phyloP scores from a whole-genome alignment of 495 filamentous ascomycete genomes.

The Massariosphaeria phaeospora region DNA sequence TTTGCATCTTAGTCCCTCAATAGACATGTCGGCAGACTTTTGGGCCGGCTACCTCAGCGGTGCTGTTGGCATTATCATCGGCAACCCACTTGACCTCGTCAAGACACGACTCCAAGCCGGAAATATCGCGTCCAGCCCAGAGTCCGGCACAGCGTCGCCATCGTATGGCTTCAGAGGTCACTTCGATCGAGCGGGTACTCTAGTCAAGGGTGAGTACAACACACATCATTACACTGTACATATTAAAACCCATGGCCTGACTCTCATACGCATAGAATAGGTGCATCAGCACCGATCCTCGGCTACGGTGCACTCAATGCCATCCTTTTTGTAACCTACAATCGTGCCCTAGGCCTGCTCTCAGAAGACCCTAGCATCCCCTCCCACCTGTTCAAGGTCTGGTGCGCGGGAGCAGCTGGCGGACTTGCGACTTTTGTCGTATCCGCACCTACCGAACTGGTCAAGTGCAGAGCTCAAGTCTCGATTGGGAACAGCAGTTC shows the following conservation, averaged over 20 bases:
- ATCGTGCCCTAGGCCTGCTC: constrained; percentile 62
- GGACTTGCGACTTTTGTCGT: constrained; percentile 78
- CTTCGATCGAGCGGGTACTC: constrained; percentile 45
- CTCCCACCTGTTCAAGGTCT: constrained; percentile 54
- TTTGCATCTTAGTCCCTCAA: background rate
- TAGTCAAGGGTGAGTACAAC: constrained; percentile 50
- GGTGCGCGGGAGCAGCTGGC: constrained; percentile 68
- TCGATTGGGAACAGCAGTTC: constrained; percentile 38
- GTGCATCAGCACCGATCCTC: constrained; percentile 73
- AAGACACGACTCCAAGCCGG: constrained; percentile 78
- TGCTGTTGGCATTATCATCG: constrained; percentile 74
- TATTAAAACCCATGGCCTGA: constrained; percentile 9
- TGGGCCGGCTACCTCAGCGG: constrained; percentile 84
- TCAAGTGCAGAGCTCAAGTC: constrained; percentile 80
- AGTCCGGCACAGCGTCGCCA: constrained; percentile 3
- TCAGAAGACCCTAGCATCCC: constrained; percentile 32
- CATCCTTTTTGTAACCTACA: constrained; percentile 79
- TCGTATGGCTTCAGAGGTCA: constrained; percentile 34
- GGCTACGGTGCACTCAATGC: constrained; percentile 88
- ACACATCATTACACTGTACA: background rate
- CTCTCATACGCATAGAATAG: constrained; percentile 38
- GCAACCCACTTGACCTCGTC: constrained; percentile 80
- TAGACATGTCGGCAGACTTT: constrained; percentile 72
- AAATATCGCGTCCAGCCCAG: constrained; percentile 6
- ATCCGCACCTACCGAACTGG: constrained; percentile 76